Percentiles rank a stretch among this genome's conserved stretches.
Conservation (phyloP, 2,329 filamentous ascomycete genomes). For the Eurotiales sp. region DNA sequence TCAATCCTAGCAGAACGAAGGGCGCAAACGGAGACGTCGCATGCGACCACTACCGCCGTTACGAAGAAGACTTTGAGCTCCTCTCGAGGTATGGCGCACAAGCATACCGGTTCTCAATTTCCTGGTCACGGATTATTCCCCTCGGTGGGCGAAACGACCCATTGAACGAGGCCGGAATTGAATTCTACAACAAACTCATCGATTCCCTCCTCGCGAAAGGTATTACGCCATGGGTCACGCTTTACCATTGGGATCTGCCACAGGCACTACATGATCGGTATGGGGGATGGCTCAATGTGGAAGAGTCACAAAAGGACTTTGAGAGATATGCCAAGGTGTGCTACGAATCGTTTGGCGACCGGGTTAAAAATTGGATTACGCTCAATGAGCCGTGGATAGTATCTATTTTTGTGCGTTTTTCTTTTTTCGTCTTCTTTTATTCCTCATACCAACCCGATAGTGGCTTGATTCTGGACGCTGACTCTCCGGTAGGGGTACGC, state of each 20-base stretch:
- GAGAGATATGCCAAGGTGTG: constrained; percentile 38
- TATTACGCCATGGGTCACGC: constrained; percentile 40
- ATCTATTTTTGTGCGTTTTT: constrained; percentile 18
- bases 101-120: constrained; percentile 40
- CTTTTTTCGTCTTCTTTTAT: no score
- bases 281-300: constrained; percentile 25
- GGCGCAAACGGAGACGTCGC: constrained; percentile 45
- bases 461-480: no score
- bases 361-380: constrained; percentile 40
- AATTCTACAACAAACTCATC: constrained; percentile 45
- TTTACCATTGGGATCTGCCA: constrained; percentile 43
- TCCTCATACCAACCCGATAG: no score
- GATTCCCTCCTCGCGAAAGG: constrained; percentile 36
- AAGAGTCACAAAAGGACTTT: constrained; percentile 32
- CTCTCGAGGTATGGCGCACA: constrained; percentile 26
- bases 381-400: constrained; percentile 39
- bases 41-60: constrained; percentile 45
- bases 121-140: constrained; percentile 47
- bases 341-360: constrained; percentile 36
- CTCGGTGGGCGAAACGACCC: constrained; percentile 39
- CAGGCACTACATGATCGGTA: constrained; percentile 35
- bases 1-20: constrained; percentile 26
- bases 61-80: constrained; percentile 39
- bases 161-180: constrained; percentile 42
- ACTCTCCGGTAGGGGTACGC: constrained; percentile 11